Base-by-base conservation (phyloP, 805 yeast species). In the Torulaspora microellipsoides region DNA sequence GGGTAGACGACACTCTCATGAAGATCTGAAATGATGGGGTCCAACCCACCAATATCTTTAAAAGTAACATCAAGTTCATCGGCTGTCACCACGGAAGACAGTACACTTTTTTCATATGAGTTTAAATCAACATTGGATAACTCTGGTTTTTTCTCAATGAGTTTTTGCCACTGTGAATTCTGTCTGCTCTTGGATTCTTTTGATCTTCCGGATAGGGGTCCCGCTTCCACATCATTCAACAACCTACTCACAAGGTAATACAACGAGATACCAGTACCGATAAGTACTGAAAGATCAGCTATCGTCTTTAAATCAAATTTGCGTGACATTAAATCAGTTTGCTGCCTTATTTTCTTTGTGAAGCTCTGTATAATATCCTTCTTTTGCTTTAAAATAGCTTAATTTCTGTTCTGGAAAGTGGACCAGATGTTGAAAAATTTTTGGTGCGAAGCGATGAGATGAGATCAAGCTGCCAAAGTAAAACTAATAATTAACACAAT, bases 1-100 rank as follows among this genome's bases (percentile, higher is more conserved):
- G 99, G 99, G 54, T 86, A 82, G 33, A 93, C 77, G 8, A 93
- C 95, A 42, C 89, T 77, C 64, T 93, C 99, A 53, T 85, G 76
- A 37, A 93, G 70, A 55, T 91, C 98, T 42, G 83, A 90, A 15
- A 91, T 78, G 30, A 89, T 84, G 10, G 70, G 70, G 42, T 86
- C 93, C 31, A 93, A 70, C 0, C 99, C 99, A 13, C 98, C 99
- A 42, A 93, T 78, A 59, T 90, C 96, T 28, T 53, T 72, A 62
- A 93, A 93, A 10, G 78, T 71, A 3, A 83, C 84, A 20, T 76
- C 72, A 34, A 93, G 85, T 46, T 89, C 97, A 2, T 80, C 81
- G 0, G 98, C 95, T 1, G 87, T 77, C 7, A 93, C 82, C 25
- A 91, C 85, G 11, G 85, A 80, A 11, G 84, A 80, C 45, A 93